Evolutionary conservation across 2,329 filamentous ascomycete species (phyloP), one percentile per base, ranked within the genome.

Genomic region (Emydomyces testavorans): DNA sequence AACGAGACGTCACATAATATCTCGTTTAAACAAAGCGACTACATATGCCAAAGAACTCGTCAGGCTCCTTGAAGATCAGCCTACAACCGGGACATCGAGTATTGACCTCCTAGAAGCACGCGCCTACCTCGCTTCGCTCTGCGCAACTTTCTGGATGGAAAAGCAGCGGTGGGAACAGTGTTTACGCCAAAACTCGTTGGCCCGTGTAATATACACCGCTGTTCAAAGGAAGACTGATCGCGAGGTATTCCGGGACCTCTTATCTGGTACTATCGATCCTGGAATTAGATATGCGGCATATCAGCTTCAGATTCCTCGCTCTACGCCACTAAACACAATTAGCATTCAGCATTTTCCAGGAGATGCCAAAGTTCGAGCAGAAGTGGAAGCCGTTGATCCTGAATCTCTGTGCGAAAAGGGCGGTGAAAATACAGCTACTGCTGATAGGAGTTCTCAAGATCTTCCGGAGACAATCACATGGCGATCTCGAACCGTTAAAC

Each of bases 241-340:
- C 52, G 90, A 94, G 50, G 71, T 84, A 29, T 92, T 86, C 72
- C 88, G 85, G 61, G 90, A 96, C 52, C 74, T 95, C 20, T 71
- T 98, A 49, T 79, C 83, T 40, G 82, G 85, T 58, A 93, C 85
- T 3, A 82, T 94, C 52, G 92, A 98, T 62, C 89, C 89, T 1
- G 94, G 88, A 53, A 85, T 98, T 58, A 82, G 90, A 53, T 96
- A 93, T 64, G 89, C 89, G 29, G 88, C 92, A 15, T 96, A 96
- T 64, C 88, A 94, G 65, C 76, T 88, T 62, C 84, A 90, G 62
- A 78, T 94, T 26, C 85, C 90, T 0, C 80, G 92, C 36, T 94
- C 88, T 1, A 78, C 88, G 46, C 82, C 89, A 2, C 82, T 94
- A 41, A 76, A 83, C 0, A 77, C 80, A 6, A 84, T 96, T 54